These are phyloP conservation scores for Yamadazyma philogaea DNA, from an alignment of 805 yeast species.

Conservation along the genomic window DNA sequence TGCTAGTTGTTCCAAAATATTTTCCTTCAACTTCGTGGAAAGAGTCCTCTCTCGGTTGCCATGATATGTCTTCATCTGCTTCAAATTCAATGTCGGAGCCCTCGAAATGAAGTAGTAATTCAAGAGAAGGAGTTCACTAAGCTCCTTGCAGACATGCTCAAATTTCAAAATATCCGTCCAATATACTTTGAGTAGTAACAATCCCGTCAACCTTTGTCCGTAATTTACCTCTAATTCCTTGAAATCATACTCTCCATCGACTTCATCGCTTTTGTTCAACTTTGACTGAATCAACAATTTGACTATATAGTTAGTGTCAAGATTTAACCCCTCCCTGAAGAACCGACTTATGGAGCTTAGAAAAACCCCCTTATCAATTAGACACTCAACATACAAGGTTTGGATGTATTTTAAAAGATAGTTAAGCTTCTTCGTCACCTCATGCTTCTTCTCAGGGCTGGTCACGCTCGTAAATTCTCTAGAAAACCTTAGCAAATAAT, in stretches of 20 bases:
- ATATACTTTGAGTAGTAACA: slow-evolving; percentile 57
- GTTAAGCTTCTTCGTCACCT: slow-evolving; percentile 50
- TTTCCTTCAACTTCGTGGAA: slow-evolving; percentile 21
- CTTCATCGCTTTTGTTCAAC: slow-evolving; percentile 21
- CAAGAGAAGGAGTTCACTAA: slow-evolving; percentile 57
- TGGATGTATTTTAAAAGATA: slow-evolving; percentile 61
- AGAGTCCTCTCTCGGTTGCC: slow-evolving; percentile 7
- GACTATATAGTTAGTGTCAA: slow-evolving; percentile 25
- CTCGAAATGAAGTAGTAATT: slow-evolving; percentile 27
- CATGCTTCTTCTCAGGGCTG: slow-evolving; percentile 28
- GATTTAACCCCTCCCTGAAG: slow-evolving; percentile 37
- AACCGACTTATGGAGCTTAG: slow-evolving; percentile 61
- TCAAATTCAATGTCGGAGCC: slow-evolving; percentile 6
- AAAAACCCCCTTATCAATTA: slow-evolving; percentile 62
- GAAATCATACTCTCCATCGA: slow-evolving; percentile 13
- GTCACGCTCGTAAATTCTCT: slow-evolving; percentile 32
- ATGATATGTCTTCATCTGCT: background rate
- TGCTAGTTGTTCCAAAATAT: slow-evolving; percentile 27
- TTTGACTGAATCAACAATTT: slow-evolving; percentile 20
- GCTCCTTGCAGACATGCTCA: slow-evolving; percentile 60
- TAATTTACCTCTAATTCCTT: slow-evolving; percentile 25
- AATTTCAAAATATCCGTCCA: slow-evolving; percentile 64
- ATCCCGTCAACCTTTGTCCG: slow-evolving; percentile 33
- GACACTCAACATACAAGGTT: slow-evolving; percentile 63
- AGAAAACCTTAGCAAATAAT: slow-evolving; percentile 52